Conservation (phyloP, 345 rosid species). For the Chamaenerion angustifolium region DNA sequence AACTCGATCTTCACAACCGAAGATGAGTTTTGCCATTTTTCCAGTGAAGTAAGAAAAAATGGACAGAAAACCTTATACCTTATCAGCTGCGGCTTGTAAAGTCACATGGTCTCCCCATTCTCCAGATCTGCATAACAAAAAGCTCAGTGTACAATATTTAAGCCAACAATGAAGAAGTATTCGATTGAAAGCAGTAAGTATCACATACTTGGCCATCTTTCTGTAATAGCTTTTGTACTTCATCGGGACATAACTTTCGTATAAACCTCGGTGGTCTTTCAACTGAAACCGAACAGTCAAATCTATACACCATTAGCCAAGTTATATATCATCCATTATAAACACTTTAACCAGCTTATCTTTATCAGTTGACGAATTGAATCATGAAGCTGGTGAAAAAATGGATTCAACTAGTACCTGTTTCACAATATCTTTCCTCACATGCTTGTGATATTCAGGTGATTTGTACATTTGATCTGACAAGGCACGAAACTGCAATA, state of each 20-base stretch:
- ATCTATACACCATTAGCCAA: background rate
- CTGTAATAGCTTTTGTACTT: constrained; percentile 75
- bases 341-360: too few species aligned
- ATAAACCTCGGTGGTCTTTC: constrained; percentile 46
- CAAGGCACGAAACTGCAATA: constrained; percentile 84
- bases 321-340: background rate
- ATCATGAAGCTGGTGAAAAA: too few species aligned
- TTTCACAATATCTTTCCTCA: constrained; percentile 70
- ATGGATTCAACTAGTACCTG: constrained; percentile 53
- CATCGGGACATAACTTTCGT: constrained; percentile 90
- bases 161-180: background rate
- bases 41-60: constrained; percentile 2
- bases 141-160: background rate
- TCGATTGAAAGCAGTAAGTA: constrained; percentile 7
- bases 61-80: constrained; percentile 28
- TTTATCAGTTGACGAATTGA: too few species aligned
- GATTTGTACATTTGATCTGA: constrained; percentile 81
- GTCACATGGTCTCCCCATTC: constrained; percentile 98
- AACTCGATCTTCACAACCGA: too few species aligned
- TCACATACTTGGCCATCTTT: constrained; percentile 75
- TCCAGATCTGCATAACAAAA: constrained; percentile 43
- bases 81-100: constrained; percentile 94
- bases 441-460: constrained; percentile 84
- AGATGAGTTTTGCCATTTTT: too few species aligned
- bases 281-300: constrained; percentile 36